phyloP scores from a whole-genome alignment of 1,284 basidiomycete species.

The Meira nashicola region DNA sequence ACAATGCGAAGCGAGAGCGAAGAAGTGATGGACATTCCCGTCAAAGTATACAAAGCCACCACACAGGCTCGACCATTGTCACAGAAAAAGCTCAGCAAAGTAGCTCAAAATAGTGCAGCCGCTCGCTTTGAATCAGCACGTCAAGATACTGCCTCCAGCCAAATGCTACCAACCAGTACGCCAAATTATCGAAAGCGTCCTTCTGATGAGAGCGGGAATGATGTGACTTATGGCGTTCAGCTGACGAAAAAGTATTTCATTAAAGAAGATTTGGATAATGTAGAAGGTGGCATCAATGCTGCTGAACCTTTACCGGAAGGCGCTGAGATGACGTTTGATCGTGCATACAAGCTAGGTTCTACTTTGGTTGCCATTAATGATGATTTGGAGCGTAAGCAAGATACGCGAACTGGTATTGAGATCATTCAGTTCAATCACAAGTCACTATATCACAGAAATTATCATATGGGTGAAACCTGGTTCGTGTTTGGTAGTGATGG shows the following conservation, averaged over 20 bases:
- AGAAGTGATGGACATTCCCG: conserved; percentile 68
- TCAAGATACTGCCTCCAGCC: conserved; percentile 13
- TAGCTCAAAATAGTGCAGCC: conserved; percentile 26
- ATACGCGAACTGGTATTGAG: conserved; percentile 61
- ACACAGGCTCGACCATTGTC: conserved; percentile 67
- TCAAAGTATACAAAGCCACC: conserved; percentile 80
- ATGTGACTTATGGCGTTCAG: conserved; percentile 17
- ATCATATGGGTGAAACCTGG: conserved; percentile 76
- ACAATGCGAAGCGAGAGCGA: conserved; percentile 53
- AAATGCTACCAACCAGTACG: conserved; percentile 20
- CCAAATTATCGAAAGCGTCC: conserved; percentile 7
- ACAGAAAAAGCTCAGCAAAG: conserved; percentile 56
- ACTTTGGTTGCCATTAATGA: conserved; percentile 70
- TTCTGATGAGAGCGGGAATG: conserved; percentile 3
- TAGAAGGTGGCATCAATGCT: conserved; percentile 55
- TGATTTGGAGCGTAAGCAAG: neutral
- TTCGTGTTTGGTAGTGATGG: conserved; percentile 76
- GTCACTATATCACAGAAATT: conserved; percentile 57
- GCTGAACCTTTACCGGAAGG: conserved; percentile 59
- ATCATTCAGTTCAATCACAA: conserved; percentile 74
- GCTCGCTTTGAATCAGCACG: conserved; percentile 17
- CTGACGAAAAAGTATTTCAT: conserved; percentile 25
- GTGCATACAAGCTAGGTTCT: conserved; percentile 87
- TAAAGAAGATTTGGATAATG: conserved; percentile 34
- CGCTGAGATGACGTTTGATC: conserved; percentile 65